Base-by-base conservation (phyloP, 352 stramenopile genomes). In the Phytophthora constricta region DNA sequence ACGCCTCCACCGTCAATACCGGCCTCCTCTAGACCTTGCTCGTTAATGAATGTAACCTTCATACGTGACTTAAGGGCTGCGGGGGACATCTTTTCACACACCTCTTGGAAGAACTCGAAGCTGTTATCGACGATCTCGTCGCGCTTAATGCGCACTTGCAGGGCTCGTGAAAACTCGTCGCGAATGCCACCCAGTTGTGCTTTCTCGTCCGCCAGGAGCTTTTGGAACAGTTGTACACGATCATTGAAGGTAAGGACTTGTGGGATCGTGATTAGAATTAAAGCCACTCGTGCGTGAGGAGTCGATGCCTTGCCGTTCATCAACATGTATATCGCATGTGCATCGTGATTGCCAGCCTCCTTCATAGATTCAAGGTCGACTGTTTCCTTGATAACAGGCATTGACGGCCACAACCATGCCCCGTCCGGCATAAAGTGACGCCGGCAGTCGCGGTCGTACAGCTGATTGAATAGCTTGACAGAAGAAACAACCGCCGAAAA, bases 1-100 rank as follows among this genome's bases (percentile, higher is more conserved):
- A 99, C 84, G 4, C 97, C 97, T 11, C 97, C 97, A 28, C 96
- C 92, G 74, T 99, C 97, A 55, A 99, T 98, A 17, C 97, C 97
- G 33, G 80, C 93, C 74, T 99, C 98, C 70, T 98, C 82, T 11
- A 95, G 68, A 0, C 95, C 97, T 72, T 97, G 89, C 11, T 97
- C 84, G 69, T 98, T 99, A n/a, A 96, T 68, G 46, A 97, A 97
- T 8, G 84, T 91, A 5, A 99, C 89, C 62, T 99, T 95, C 17
- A 99, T 78, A 8, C 91, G 65, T 26, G 76, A 87, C 50, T 98
- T 98, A 16, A 98, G 80, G 1, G 92, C 67, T 13, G 68, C 69
- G 7, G 79, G 73, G 4, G 97, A 84, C 52, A 79, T 69, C 26
- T 83, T 82, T 19, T 77, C 59, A 20, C 76, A 87, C 3, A 86